Evolutionary conservation across 306 rosid genomes (phyloP), one percentile per base, ranked within the genome.

Genomic region (Fagus sylvatica): DNA sequence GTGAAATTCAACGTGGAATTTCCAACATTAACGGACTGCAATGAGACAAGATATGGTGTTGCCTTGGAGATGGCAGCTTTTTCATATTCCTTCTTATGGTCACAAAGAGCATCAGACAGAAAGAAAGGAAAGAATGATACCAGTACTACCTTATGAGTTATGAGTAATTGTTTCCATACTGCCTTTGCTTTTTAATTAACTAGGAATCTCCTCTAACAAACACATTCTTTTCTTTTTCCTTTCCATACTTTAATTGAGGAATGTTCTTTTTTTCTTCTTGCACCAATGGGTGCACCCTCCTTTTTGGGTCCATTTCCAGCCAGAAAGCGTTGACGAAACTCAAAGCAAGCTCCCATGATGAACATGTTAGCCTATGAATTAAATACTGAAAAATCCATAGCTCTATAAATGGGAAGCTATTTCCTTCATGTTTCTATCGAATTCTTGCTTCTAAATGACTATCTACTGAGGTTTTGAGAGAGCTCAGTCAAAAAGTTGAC

Each of bases 61-160:
- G 76, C 32, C 66, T 17, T 70, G 82, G 69, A 49, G 71, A 77
- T 32, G 69, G 60, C 69, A 73, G 61, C 28, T 78, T 82, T 78
- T 66, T 30, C 32, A 73, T 76, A 74, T 84, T 82, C 84, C 19
- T 74, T 61, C 71, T 51, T 67, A 37, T 30, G 74, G 41, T 74
- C 79, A 83, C 79, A 49, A 64, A 75, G 64, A 13, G 41, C 54
- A 42, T 8, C 84, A 79, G 71, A 76, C 71, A 60, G 55, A 66
- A 57, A 71, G 72, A 10, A 92, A 86, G 96, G 65, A 90, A 90
- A 83, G 96, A 91, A 90, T 89, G 51, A 80, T 84, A 54, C 83
- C 51, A 49, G n/a, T 71, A 74, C 67, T 22, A 22, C 28, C 28
- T 22, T 22, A 0, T 22, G 28, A 22, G 28, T 22, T 22, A 22